Conservation (phyloP, 805 yeast genomes). For the Starmerella bombicola region DNA sequence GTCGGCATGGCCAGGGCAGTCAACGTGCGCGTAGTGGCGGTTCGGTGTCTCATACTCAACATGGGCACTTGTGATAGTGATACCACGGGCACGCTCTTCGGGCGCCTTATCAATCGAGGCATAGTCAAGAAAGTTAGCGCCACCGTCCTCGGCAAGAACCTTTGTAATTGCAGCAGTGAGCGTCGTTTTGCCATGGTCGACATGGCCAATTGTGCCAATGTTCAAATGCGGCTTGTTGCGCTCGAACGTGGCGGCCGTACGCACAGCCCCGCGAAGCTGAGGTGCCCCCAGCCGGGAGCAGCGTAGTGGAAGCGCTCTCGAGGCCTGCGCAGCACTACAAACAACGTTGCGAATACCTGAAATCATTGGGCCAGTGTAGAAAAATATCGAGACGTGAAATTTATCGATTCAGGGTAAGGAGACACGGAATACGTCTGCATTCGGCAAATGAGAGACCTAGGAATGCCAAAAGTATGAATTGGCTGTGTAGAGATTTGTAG, state of each 20-base stretch:
- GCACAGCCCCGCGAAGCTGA: slow-evolving; percentile 2
- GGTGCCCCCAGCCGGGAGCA: background rate
- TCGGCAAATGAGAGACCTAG: no score
- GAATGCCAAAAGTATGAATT: no score
- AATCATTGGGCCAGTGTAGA: no score
- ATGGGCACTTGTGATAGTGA: slow-evolving; percentile 94
- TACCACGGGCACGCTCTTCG: slow-evolving; percentile 99
- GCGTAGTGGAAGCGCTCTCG: no score
- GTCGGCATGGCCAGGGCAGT: slow-evolving; percentile 98
- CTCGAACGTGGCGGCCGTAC: slow-evolving; percentile 62
- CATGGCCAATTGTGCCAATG: slow-evolving; percentile 97
- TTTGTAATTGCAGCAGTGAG: slow-evolving; percentile 98
- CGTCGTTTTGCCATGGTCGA: slow-evolving; percentile 97
- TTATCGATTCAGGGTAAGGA: no score
- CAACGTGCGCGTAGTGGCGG: slow-evolving; percentile 96
- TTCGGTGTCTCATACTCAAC: slow-evolving; percentile 92
- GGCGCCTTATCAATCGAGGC: slow-evolving; percentile 93
- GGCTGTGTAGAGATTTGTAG: no score
- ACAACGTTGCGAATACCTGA: background rate
- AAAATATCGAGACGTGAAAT: no score
- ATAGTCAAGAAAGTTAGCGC: slow-evolving; percentile 89
- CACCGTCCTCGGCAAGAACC: slow-evolving; percentile 75
- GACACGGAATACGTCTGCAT: no score
- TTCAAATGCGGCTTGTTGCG: slow-evolving; percentile 95
- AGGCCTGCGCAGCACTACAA: background rate